Evolutionary conservation across 495 filamentous ascomycete species (phyloP).

Genomic region (Pyrenula aspistea): DNA sequence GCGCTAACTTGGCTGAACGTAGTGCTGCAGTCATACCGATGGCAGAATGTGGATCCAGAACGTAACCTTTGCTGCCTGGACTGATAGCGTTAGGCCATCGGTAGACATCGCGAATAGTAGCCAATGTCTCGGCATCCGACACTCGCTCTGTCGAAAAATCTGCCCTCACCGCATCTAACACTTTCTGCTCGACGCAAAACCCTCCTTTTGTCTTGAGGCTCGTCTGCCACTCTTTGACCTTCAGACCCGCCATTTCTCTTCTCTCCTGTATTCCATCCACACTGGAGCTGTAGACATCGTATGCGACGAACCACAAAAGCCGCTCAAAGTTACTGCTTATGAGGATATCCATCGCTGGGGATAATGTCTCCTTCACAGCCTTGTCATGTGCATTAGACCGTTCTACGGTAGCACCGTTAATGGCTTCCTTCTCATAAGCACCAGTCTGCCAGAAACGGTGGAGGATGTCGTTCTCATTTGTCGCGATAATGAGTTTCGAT

Average conservation of each 20-base stretch:
- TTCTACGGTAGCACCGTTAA: slow-evolving; percentile 56
- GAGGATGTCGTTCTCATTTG: slow-evolving; percentile 83
- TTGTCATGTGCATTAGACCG: slow-evolving; percentile 52
- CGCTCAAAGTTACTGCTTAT: slow-evolving; percentile 94
- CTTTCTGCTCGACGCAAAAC: slow-evolving; percentile 52
- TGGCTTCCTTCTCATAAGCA: slow-evolving; percentile 63
- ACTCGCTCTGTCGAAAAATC: slow-evolving; percentile 79
- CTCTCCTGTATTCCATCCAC: slow-evolving; percentile 11
- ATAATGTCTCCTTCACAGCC: slow-evolving; percentile 75
- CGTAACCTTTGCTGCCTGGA: slow-evolving; percentile 41
- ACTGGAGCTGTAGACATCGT: background rate
- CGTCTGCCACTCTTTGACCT: slow-evolving; percentile 59
- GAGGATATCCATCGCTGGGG: slow-evolving; percentile 93
- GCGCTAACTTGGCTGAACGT: slow-evolving; percentile 31
- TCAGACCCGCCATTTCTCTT: slow-evolving; percentile 35
- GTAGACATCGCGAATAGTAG: slow-evolving; percentile 60
- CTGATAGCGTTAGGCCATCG: slow-evolving; percentile 1
- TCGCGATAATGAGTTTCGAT: slow-evolving; percentile 75
- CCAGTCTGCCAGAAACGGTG: slow-evolving; percentile 75
- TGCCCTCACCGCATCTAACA: slow-evolving; percentile 49
- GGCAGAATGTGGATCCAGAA: slow-evolving; percentile 86
- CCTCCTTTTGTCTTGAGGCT: slow-evolving; percentile 66
- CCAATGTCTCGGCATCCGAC: slow-evolving; percentile 62
- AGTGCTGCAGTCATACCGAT: slow-evolving; percentile 66
- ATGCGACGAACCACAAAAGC: slow-evolving; percentile 73